Conservation (phyloP, 768 basidiomycete genomes). For the Clavaria fumosa region DNA sequence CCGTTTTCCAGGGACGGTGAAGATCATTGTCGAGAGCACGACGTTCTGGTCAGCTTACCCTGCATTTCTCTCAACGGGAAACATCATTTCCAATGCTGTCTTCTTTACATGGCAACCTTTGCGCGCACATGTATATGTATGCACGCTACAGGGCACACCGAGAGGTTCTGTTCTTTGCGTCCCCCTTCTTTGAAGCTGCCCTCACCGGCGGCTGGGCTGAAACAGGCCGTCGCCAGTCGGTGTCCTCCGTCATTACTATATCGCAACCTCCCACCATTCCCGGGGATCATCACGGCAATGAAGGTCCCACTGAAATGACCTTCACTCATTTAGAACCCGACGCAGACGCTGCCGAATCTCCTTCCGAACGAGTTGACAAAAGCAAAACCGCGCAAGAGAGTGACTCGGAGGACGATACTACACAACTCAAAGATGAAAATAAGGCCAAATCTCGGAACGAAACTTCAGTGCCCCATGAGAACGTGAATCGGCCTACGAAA, state of each 20-base stretch:
- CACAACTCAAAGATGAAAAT: constrained; percentile 5
- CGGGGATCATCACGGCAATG: constrained; percentile 27
- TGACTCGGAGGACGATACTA: constrained; percentile 12
- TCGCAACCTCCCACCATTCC: constrained; percentile 55
- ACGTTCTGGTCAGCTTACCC: constrained; percentile 66
- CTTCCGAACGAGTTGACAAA: constrained; percentile 19
- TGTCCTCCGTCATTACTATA: constrained; percentile 75
- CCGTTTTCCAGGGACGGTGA: constrained; percentile 71
- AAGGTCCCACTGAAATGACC: constrained; percentile 37
- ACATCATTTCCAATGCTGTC: not conserved
- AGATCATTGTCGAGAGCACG: constrained; percentile 77
- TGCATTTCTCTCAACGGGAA: constrained; percentile 4
- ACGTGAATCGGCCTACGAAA: too few species aligned
- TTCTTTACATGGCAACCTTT: constrained; percentile 1
- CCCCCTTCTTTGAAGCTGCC: constrained; percentile 90
- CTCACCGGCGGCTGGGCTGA: constrained; percentile 89
- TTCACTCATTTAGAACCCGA: constrained; percentile 46
- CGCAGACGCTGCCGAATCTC: constrained; percentile 28
- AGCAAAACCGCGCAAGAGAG: constrained; percentile 17
- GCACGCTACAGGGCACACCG: constrained; percentile 59
- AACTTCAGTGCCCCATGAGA: too few species aligned
- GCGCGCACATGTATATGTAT: not conserved
- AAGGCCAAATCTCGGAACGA: too few species aligned
- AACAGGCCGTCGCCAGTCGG: constrained; percentile 62
- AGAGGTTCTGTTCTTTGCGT: constrained; percentile 81